Conservation (phyloP, 202 grass and related monocot species). For the Bolboschoenoplectus hybrid region DNA sequence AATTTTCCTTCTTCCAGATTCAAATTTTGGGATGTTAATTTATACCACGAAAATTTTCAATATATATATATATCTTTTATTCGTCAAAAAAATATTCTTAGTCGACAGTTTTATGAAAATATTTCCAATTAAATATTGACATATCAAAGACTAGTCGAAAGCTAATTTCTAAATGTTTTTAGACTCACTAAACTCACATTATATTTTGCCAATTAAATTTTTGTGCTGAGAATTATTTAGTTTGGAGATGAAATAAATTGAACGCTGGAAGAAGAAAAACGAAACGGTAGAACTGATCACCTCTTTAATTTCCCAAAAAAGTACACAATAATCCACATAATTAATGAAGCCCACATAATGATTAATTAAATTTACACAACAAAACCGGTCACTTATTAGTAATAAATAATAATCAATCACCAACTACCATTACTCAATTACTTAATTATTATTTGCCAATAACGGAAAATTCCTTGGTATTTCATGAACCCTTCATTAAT, state of each 20-base stretch:
- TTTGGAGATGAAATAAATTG: not conserved
- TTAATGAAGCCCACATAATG: conserved; percentile 22
- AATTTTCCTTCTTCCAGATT: too few relatives aligned
- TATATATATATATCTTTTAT: too few relatives aligned
- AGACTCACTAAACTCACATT: not conserved
- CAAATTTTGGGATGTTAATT: too few relatives aligned
- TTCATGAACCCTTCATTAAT: conserved; percentile 12
- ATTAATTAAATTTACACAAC: conserved; percentile 6
- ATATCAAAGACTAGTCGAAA: too few relatives aligned
- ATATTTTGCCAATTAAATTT: not conserved
- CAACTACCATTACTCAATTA: conserved; percentile 25
- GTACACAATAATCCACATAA: not conserved
- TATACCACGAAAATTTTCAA: too few relatives aligned
- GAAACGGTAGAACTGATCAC: conserved; percentile 26
- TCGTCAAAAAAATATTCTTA: too few relatives aligned
- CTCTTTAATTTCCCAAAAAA: conserved; percentile 18
- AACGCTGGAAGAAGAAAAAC: not conserved
- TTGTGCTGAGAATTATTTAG: not conserved
- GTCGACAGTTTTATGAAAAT: too few relatives aligned
- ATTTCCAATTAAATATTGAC: too few relatives aligned
- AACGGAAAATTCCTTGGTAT: conserved; percentile 36
- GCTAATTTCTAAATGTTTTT: too few relatives aligned
- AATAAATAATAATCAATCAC: conserved; percentile 16
- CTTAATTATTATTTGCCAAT: conserved; percentile 16
- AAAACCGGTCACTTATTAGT: conserved; percentile 13